These are phyloP conservation scores for Geotrichum candidum DNA, from an alignment of 1,139 yeast genomes.

Conservation along the genomic window DNA sequence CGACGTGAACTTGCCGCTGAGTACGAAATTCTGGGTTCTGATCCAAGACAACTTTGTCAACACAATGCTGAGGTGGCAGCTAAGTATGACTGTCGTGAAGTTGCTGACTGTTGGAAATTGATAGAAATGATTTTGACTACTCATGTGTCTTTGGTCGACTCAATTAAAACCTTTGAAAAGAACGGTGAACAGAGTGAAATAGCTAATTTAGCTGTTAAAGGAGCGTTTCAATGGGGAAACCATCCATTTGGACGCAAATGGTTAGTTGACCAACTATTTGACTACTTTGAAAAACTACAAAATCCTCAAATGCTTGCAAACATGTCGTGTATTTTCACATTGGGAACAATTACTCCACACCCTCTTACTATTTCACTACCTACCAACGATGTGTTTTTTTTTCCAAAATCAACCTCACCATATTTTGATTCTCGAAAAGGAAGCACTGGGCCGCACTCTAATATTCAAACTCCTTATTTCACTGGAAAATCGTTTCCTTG, in stretches of 20 bases:
- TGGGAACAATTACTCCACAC: slow-evolving; percentile 6
- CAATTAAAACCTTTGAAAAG: neutral
- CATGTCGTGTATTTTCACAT: slow-evolving; percentile 59
- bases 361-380: slow-evolving; percentile 5
- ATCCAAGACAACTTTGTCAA: slow-evolving; percentile 58
- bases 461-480: slow-evolving; percentile 10
- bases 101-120: slow-evolving; percentile 77
- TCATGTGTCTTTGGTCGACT: slow-evolving; percentile 16
- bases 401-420: slow-evolving; percentile 1
- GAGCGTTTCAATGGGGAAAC: slow-evolving; percentile 54
- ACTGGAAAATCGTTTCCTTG: slow-evolving; percentile 14
- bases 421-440: slow-evolving; percentile 1
- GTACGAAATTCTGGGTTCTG: slow-evolving; percentile 62
- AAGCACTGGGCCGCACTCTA: slow-evolving; percentile 2
- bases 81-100: slow-evolving; percentile 53
- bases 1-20: slow-evolving; percentile 71
- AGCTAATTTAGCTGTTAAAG: slow-evolving; percentile 8
- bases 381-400: neutral
- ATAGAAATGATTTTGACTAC: slow-evolving; percentile 26
- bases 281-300: slow-evolving; percentile 56
- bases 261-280: slow-evolving; percentile 59
- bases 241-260: slow-evolving; percentile 79
- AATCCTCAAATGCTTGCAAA: slow-evolving; percentile 88
- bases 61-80: slow-evolving; percentile 72
- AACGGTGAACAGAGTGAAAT: slow-evolving; percentile 2